Percentiles rank a stretch among this genome's conserved stretches.
Conservation (phyloP, 768 basidiomycete genomes). For the Agrocybe chaxingu region DNA sequence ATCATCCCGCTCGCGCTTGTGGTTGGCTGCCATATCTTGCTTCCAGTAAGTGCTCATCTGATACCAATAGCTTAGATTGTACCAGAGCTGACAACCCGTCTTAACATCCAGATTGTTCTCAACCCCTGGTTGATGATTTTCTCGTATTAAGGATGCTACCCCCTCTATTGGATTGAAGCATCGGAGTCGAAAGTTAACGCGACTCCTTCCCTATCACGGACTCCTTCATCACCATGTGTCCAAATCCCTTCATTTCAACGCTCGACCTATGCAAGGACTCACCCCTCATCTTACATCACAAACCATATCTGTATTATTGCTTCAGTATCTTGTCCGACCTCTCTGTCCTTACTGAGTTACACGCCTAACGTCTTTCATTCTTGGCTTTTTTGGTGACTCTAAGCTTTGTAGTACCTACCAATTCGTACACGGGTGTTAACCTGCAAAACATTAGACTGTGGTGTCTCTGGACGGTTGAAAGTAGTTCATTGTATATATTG, state of each 20-base stretch:
- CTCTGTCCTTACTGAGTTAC: slow-evolving; percentile 1
- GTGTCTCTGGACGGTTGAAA: neutral
- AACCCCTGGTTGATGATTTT: slow-evolving; percentile 90
- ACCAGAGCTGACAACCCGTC: slow-evolving; percentile 3
- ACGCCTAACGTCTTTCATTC: neutral
- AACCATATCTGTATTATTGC: neutral
- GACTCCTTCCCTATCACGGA: neutral
- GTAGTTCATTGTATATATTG: slow-evolving; percentile 4
- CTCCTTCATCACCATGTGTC: neutral
- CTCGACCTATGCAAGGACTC: no score
- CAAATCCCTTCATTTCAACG: no score
- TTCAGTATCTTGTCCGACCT: slow-evolving; percentile 2
- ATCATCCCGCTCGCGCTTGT: slow-evolving; percentile 70
- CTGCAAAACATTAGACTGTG: no score
- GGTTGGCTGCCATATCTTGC: slow-evolving; percentile 65
- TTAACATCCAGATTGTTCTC: slow-evolving; percentile 53
- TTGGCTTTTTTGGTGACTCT: neutral
- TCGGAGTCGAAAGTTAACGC: neutral
- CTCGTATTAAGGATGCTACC: slow-evolving; percentile 37
- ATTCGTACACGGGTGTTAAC: no score
- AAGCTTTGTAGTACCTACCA: no score
- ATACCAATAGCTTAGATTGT: slow-evolving; percentile 2
- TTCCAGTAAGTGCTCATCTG: slow-evolving; percentile 52
- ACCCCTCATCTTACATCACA: neutral
- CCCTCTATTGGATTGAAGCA: neutral